These are phyloP conservation scores for Dentipellis sp. DNA, from an alignment of 768 basidiomycete species.

Conservation along the genomic window DNA sequence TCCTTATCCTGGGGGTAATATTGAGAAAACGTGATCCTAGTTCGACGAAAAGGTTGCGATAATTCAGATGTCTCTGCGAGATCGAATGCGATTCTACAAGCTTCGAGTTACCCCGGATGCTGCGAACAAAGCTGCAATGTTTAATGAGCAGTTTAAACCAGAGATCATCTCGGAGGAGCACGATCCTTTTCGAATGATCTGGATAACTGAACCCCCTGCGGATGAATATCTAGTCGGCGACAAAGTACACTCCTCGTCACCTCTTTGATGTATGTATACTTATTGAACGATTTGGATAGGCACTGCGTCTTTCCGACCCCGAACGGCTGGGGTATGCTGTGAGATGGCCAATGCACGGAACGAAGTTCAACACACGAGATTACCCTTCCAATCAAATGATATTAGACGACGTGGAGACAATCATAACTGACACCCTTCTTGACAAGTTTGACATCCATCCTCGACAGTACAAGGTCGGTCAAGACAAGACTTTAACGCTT, in stretches of 20 bases:
- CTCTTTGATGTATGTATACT: too few relatives aligned
- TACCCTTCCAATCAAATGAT: slow-evolving; percentile 64
- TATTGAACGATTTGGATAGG: slow-evolving; percentile 30
- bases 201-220: slow-evolving; percentile 50
- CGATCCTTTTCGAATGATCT: slow-evolving; percentile 77
- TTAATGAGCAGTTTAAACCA: slow-evolving; percentile 77
- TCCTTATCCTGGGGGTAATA: not conserved
- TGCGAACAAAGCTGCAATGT: slow-evolving; percentile 59
- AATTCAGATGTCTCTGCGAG: slow-evolving; percentile 63
- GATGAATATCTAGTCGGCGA: slow-evolving; percentile 63
- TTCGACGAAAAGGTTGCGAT: slow-evolving; percentile 71
- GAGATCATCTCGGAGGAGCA: slow-evolving; percentile 81
- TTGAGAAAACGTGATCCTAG: slow-evolving; percentile 24
- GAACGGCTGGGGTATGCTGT: slow-evolving; percentile 58
- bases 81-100: slow-evolving; percentile 83
- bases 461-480: slow-evolving; percentile 50
- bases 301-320: slow-evolving; percentile 63
- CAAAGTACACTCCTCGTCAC: slow-evolving; percentile 31
- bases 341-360: slow-evolving; percentile 75
- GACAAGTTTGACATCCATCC: slow-evolving; percentile 47
- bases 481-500: not conserved
- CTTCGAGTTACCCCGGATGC: slow-evolving; percentile 66
- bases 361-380: slow-evolving; percentile 72
- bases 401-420: slow-evolving; percentile 68
- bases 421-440: slow-evolving; percentile 45